phyloP scores from a whole-genome alignment of 2,329 filamentous ascomycete species.

The Thelonectria rubi region DNA sequence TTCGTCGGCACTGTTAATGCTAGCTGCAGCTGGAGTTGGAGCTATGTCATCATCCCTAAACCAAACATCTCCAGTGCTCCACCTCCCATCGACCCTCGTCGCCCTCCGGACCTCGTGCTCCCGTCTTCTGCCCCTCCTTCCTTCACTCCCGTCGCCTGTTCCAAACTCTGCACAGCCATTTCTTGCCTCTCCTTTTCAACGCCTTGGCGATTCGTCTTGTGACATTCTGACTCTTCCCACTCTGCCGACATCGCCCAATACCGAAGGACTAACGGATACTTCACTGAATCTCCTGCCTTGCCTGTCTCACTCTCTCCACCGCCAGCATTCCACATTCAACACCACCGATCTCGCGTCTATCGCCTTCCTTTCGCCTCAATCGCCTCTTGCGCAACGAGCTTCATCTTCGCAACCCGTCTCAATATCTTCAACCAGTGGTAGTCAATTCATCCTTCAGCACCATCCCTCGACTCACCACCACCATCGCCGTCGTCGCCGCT shows the following conservation, averaged over 20 bases:
- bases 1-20: too few species aligned
- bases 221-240: conserved; percentile 24
- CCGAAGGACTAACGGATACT: not conserved
- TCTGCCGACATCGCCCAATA: conserved; percentile 9
- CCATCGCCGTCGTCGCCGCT: conserved; percentile 1
- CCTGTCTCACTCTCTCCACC: not conserved
- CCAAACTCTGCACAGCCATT: conserved; percentile 12
- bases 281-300: not conserved
- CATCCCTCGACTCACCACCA: conserved; percentile 2
- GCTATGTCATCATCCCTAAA: conserved; percentile 6
- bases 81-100: conserved; percentile 3
- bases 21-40: not conserved
- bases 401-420: not conserved
- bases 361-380: not conserved
- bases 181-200: conserved; percentile 5
- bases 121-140: conserved; percentile 17
- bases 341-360: not conserved
- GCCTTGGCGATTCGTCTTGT: conserved; percentile 21
- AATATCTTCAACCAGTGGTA: not conserved
- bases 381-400: not conserved
- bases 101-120: conserved; percentile 18
- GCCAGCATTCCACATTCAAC: not conserved
- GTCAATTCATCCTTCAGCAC: not conserved
- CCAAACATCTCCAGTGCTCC: conserved; percentile 5
- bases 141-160: conserved; percentile 17